Evolutionary conservation across 2,329 filamentous ascomycete genomes (phyloP).

Genomic region (Fusarium musae): DNA sequence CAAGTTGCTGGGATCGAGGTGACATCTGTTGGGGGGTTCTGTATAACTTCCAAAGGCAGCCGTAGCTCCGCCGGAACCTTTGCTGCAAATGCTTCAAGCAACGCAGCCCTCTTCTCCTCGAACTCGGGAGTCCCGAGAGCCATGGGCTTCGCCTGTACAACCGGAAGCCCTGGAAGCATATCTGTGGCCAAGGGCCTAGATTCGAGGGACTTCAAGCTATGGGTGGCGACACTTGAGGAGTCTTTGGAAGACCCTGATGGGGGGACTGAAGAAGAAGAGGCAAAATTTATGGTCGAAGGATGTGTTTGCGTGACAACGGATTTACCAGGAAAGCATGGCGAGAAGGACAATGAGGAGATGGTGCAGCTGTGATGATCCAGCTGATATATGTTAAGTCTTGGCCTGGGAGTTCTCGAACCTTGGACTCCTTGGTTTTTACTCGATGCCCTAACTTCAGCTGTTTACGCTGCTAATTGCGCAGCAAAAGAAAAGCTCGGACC

Average conservation of each 20-base stretch:
- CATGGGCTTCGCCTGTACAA: constrained; percentile 31
- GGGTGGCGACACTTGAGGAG: background rate
- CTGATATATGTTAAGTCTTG: background rate
- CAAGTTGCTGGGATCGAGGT: background rate
- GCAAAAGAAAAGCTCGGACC: background rate
- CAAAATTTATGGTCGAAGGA: background rate
- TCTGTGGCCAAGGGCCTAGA: background rate
- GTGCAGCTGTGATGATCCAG: background rate
- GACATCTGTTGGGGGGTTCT: background rate
- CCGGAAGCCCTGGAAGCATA: constrained; percentile 1
- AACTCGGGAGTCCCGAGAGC: constrained; percentile 40
- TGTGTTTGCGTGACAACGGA: background rate
- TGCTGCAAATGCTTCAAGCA: constrained; percentile 47
- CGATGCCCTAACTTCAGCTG: background rate
- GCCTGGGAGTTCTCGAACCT: background rate
- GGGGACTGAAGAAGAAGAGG: background rate
- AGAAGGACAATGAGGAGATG: background rate
- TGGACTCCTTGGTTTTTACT: background rate
- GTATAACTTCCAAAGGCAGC: constrained; percentile 41
- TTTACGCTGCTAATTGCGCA: background rate
- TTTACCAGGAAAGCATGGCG: background rate
- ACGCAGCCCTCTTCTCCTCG: constrained; percentile 34
- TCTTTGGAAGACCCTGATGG: background rate
- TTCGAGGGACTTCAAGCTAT: background rate
- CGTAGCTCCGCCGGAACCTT: constrained; percentile 47